Conservation (phyloP, 768 basidiomycete species). For the Austroboletus festivus region DNA sequence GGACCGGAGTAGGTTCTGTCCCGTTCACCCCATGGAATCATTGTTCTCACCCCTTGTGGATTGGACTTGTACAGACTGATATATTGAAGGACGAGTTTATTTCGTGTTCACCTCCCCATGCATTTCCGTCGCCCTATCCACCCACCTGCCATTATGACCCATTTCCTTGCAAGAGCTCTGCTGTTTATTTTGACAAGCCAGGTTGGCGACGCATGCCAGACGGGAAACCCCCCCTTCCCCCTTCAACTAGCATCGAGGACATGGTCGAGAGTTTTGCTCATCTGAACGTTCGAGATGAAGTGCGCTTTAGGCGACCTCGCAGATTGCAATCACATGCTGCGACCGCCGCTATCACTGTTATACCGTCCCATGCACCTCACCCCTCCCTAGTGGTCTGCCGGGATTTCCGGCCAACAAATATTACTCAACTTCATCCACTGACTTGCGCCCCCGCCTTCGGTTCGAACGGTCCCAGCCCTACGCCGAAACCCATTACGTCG, state of each 20-base stretch:
- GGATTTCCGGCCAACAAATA: not conserved
- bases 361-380: conserved; percentile 16
- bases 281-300: conserved; percentile 15
- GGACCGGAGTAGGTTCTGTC: not conserved
- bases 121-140: conserved; percentile 17
- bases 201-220: conserved; percentile 4
- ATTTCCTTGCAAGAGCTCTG: conserved; percentile 14
- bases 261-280: conserved; percentile 12
- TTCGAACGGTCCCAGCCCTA: not conserved
- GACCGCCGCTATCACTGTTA: conserved; percentile 15
- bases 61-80: not conserved
- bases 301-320: not conserved
- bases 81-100: not conserved
- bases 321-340: conserved; percentile 8
- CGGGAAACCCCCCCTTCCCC: not conserved
- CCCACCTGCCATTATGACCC: conserved; percentile 15
- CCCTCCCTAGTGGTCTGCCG: conserved; percentile 5
- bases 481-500: not conserved
- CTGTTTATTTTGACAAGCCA: not conserved
- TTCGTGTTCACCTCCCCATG: conserved; percentile 10
- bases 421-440: not conserved
- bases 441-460: not conserved
- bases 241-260: not conserved
- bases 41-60: not conserved
- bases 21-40: no score